Conservation (phyloP, 1,284 basidiomycete genomes). For the Baeospora myosura region DNA sequence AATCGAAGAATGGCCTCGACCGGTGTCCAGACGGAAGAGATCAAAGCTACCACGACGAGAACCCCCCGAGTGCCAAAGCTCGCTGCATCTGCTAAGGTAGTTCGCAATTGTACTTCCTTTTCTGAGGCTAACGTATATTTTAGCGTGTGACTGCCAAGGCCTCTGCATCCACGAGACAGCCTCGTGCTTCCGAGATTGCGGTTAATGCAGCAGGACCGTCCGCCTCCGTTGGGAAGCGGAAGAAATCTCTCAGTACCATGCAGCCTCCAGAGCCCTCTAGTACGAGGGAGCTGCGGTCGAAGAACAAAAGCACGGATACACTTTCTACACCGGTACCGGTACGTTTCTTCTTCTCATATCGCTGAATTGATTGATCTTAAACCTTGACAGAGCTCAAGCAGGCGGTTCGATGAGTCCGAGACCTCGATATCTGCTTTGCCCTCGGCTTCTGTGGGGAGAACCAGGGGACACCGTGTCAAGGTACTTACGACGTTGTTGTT, state of each 20-base stretch:
- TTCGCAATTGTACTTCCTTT: background rate
- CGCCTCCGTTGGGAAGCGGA: constrained; percentile 26
- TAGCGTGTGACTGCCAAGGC: too few relatives aligned
- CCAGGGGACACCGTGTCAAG: too few relatives aligned
- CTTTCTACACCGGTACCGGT: background rate
- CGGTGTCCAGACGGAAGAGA: background rate
- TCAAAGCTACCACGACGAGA: background rate
- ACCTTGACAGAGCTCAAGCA: too few relatives aligned
- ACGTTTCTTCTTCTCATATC: too few relatives aligned
- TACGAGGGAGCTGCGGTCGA: constrained; percentile 32
- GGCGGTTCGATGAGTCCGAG: too few relatives aligned
- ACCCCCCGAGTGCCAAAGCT: background rate
- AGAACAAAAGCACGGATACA: constrained; percentile 26
- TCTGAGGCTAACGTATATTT: too few relatives aligned
- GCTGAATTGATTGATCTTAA: too few relatives aligned
- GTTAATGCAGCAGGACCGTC: constrained; percentile 17
- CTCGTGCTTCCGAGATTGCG: background rate
- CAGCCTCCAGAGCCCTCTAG: constrained; percentile 13
- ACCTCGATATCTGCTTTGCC: too few relatives aligned
- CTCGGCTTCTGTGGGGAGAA: too few relatives aligned
- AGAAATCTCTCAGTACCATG: constrained; percentile 13
- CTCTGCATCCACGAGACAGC: too few relatives aligned
- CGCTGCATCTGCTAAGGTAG: background rate
- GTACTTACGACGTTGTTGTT: too few relatives aligned
- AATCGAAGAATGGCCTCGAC: background rate